These are phyloP conservation scores for Lactarius deliciosus DNA, from an alignment of 768 basidiomycete species.

Conservation along the genomic window DNA sequence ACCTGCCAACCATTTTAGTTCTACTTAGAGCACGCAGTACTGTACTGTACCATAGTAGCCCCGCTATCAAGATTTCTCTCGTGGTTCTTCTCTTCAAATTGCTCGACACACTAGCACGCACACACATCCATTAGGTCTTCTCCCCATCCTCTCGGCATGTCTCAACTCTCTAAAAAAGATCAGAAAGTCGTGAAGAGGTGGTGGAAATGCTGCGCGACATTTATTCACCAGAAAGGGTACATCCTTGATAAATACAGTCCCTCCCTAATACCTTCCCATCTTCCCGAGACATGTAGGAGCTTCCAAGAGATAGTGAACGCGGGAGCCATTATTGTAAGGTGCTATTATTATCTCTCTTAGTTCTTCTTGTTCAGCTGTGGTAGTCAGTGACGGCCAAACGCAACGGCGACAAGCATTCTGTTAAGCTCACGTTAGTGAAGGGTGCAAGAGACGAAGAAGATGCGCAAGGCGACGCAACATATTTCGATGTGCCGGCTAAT, in stretches of 20 bases:
- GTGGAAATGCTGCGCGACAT: conserved; percentile 1
- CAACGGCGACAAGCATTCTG: not conserved
- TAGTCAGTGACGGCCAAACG: conserved; percentile 1
- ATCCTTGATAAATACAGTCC: not conserved
- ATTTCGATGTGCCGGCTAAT: not conserved
- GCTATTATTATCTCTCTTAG: not conserved
- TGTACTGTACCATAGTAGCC: too few species aligned
- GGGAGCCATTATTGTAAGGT: not conserved
- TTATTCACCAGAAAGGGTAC: not conserved
- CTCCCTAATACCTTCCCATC: not conserved
- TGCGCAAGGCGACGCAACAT: not conserved
- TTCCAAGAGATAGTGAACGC: conserved; percentile 2
- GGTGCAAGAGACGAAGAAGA: not conserved
- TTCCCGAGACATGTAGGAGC: not conserved
- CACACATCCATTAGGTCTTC: not conserved
- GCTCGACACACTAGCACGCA: not conserved
- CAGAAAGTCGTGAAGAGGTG: conserved; percentile 4
- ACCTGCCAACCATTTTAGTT: too few species aligned
- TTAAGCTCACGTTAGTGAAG: not conserved
- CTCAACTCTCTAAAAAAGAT: not conserved
- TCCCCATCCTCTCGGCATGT: not conserved
- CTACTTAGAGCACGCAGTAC: too few species aligned
- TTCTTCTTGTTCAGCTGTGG: not conserved
- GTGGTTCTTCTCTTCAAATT: too few species aligned
- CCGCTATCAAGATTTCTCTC: too few species aligned